phyloP scores from a whole-genome alignment of 2,329 filamentous ascomycete genomes.

The Xylaria digitata region DNA sequence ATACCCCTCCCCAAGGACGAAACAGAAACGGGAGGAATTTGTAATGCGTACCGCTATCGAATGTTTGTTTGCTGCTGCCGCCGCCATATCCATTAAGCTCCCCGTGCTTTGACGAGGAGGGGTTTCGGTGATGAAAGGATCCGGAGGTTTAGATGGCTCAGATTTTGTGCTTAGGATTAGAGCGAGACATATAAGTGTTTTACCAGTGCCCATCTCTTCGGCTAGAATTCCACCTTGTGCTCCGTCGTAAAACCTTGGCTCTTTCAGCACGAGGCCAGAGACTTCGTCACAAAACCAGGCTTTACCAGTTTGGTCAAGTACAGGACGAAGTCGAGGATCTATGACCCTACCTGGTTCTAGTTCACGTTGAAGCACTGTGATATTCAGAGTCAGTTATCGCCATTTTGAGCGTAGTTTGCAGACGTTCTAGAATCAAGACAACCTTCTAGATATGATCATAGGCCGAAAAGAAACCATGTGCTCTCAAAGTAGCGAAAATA shows the following conservation, averaged over 20 bases:
- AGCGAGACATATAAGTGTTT: conserved; percentile 86
- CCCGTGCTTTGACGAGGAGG: conserved; percentile 58
- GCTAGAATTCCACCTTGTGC: conserved; percentile 81
- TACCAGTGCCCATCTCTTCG: conserved; percentile 85
- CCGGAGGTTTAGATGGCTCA: conserved; percentile 73
- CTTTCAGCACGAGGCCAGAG: conserved; percentile 68
- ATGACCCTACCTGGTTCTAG: conserved; percentile 69
- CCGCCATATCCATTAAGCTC: conserved; percentile 81
- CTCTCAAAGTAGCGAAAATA: background rate
- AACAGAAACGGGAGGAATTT: background rate
- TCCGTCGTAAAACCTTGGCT: conserved; percentile 79
- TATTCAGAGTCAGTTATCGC: background rate
- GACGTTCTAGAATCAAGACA: background rate
- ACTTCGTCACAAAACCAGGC: conserved; percentile 78
- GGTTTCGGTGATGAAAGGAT: conserved; percentile 60
- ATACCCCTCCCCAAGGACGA: background rate
- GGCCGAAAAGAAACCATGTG: background rate
- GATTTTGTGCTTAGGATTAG: conserved; percentile 80
- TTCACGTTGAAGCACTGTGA: conserved; percentile 79
- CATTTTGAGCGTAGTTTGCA: background rate
- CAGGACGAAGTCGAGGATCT: conserved; percentile 77
- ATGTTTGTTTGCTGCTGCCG: conserved; percentile 72
- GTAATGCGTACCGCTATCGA: conserved; percentile 62
- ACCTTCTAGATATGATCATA: background rate
- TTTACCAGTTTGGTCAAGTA: conserved; percentile 69